A percentile compares a stretch with the other conserved stretches of the same genome.
Conservation (phyloP, 163 green algal genomes). For the Chlorella variabilis region DNA sequence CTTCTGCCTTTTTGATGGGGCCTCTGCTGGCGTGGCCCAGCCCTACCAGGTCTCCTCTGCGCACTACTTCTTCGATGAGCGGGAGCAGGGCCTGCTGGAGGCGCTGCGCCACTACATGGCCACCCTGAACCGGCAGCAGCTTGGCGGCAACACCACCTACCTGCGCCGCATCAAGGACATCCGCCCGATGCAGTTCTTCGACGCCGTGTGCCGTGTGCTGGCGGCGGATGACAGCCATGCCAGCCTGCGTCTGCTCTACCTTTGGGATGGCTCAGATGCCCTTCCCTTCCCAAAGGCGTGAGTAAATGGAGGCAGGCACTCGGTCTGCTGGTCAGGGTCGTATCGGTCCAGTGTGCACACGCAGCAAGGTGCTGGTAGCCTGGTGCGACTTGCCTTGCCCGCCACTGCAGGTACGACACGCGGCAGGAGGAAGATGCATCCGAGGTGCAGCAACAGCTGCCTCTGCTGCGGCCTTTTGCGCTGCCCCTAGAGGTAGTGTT, state of each 20-base stretch:
- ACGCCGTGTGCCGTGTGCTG: conserved; percentile 1
- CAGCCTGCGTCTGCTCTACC: not conserved
- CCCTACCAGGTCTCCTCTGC: conserved; percentile 43
- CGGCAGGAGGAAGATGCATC: conserved; percentile 6
- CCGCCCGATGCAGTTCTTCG: conserved; percentile 35
- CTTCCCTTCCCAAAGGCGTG: conserved; percentile 29
- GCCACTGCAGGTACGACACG: conserved; percentile 27
- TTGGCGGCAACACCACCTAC: conserved; percentile 32
- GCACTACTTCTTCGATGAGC: conserved; percentile 29
- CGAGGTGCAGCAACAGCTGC: not conserved
- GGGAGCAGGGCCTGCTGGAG: conserved; percentile 23
- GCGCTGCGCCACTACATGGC: conserved; percentile 27
- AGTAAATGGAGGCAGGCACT: not conserved
- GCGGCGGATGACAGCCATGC: not conserved
- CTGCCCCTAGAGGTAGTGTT: conserved; percentile 7
- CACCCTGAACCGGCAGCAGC: not conserved
- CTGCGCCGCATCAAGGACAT: conserved; percentile 36
- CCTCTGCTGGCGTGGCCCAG: not conserved
- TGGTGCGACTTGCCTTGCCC: too few relatives aligned
- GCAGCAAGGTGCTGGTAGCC: too few relatives aligned
- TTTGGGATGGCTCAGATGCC: conserved; percentile 49
- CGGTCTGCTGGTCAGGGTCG: not conserved
- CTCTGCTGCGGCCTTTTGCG: conserved; percentile 14
- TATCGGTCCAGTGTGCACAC: too few relatives aligned
- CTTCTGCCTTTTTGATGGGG: conserved; percentile 32